Evolutionary conservation across 1,284 basidiomycete species (phyloP).

Genomic region (Stereum hirsutum): DNA sequence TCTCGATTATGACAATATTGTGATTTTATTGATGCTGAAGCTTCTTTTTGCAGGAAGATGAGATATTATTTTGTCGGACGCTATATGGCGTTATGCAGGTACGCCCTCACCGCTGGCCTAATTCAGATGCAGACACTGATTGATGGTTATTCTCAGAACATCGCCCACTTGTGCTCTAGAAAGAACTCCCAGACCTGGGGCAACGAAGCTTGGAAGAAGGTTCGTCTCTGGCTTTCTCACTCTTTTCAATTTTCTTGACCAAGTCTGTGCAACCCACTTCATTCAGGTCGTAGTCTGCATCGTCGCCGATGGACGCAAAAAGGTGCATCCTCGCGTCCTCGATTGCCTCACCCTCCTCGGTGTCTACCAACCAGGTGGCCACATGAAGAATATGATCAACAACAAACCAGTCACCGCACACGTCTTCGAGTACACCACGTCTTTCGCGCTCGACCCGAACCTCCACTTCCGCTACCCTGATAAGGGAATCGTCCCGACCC

Average conservation of each 20-base stretch:
- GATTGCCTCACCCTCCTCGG: conserved; percentile 85
- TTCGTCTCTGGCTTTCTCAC: not conserved
- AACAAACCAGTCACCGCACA: conserved; percentile 84
- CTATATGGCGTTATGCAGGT: conserved; percentile 94
- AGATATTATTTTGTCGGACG: conserved; percentile 71
- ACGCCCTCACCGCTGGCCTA: too few species aligned
- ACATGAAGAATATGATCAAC: conserved; percentile 90
- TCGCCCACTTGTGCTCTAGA: conserved; percentile 74
- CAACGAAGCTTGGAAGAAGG: conserved; percentile 94
- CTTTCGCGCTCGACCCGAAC: conserved; percentile 71
- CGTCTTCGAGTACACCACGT: conserved; percentile 89
- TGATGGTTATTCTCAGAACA: too few species aligned
- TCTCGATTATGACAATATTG: not conserved
- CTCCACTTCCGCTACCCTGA: conserved; percentile 74
- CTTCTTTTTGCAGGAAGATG: conserved; percentile 39
- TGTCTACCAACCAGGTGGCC: conserved; percentile 65
- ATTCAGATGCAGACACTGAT: too few species aligned
- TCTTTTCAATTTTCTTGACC: not conserved
- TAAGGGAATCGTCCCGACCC: conserved; percentile 78
- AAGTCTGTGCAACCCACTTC: too few species aligned
- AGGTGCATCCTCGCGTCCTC: conserved; percentile 82
- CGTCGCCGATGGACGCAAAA: conserved; percentile 71
- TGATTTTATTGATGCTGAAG: not conserved
- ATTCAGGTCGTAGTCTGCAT: conserved; percentile 43
- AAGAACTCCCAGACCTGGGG: conserved; percentile 90